These are phyloP conservation scores for Priceomyces carsonii DNA, from an alignment of 805 yeast species.

Conservation along the genomic window DNA sequence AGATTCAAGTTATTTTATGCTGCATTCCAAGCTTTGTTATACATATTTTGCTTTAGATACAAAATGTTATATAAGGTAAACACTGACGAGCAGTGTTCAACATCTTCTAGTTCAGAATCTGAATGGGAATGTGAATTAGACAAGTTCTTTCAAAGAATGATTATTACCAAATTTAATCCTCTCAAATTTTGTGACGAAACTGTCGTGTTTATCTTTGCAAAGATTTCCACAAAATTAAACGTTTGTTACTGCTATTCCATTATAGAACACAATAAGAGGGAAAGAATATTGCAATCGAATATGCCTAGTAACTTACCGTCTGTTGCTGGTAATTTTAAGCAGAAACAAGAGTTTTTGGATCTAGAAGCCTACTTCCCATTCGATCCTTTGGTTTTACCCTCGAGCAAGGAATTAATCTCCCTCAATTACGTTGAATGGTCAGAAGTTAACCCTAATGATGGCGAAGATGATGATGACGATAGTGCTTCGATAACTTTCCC, in stretches of 20 bases:
- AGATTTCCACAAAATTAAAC: slow-evolving; percentile 84
- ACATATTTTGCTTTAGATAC: slow-evolving; percentile 90
- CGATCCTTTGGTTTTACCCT: slow-evolving; percentile 81
- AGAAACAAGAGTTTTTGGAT: slow-evolving; percentile 81
- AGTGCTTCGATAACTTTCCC: slow-evolving; percentile 26
- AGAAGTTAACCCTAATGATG: slow-evolving; percentile 48
- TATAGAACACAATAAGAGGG: slow-evolving; percentile 85
- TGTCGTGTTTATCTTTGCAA: slow-evolving; percentile 90
- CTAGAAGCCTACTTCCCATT: slow-evolving; percentile 95
- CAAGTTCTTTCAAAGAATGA: slow-evolving; percentile 81
- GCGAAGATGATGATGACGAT: slow-evolving; percentile 58
- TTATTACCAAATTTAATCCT: slow-evolving; percentile 89
- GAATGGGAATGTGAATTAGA: slow-evolving; percentile 82
- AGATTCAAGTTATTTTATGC: slow-evolving; percentile 87
- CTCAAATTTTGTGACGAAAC: slow-evolving; percentile 90
- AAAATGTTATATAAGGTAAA: slow-evolving; percentile 47
- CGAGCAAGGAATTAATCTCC: slow-evolving; percentile 54
- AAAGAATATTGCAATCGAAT: slow-evolving; percentile 51
- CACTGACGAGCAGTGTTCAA: background rate
- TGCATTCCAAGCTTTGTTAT: slow-evolving; percentile 84
- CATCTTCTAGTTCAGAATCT: slow-evolving; percentile 18
- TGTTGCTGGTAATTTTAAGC: slow-evolving; percentile 45
- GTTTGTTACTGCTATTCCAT: slow-evolving; percentile 92
- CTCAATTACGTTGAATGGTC: slow-evolving; percentile 73
- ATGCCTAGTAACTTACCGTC: slow-evolving; percentile 26